Evolutionary conservation across 371 early-diverging fungal species (phyloP), one percentile per base, ranked within the genome.

Genomic region (Circinella umbellata): DNA sequence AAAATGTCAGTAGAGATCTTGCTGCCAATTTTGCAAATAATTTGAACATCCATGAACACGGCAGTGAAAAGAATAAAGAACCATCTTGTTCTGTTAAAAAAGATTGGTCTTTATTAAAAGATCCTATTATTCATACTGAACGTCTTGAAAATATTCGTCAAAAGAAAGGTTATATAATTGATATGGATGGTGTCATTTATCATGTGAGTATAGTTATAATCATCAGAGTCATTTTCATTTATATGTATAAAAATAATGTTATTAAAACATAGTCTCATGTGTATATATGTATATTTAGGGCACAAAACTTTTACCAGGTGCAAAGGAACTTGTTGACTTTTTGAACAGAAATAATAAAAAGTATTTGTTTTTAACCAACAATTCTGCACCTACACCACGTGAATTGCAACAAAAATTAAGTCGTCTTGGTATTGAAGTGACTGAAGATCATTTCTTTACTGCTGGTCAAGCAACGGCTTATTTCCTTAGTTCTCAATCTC

Each of bases 151-250:
- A 71, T 47, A 86, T 90, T 70, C 88, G 88, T 63, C 69, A 74
- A 71, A 90, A 88, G 79, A 83, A 88, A 78, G 89, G 84, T 34
- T 90, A 82, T 72, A 87, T 88, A 61, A 84, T 85, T 73, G 89
- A 90, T 80, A 90, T 90, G 89, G 89, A 90, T 75, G 90, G 90
- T 73, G 90, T 90, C 51, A 86, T 90, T 66, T 90, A 90, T 67
- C 89, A 88, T 54, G 90, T 82, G 80, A 77, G 77, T 80, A 7
- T 1, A 27, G 2, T 27, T n/a, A n/a, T n/a, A n/a, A n/a, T n/a
- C n/a, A n/a, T n/a, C n/a, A 27, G 27, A 27, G 27, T 27, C 27
- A 27, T 27, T n/a, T n/a, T n/a, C 27, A 27, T 27, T 0, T 27
- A 27, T 27, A 27, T 27, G 2, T 27, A n/a, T n/a, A n/a, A 27